Percentiles rank a stretch among this genome's conserved stretches.
Evolutionary conservation across 768 basidiomycete species (phyloP).

Genomic region (Lepiota brunneoincarnata): DNA sequence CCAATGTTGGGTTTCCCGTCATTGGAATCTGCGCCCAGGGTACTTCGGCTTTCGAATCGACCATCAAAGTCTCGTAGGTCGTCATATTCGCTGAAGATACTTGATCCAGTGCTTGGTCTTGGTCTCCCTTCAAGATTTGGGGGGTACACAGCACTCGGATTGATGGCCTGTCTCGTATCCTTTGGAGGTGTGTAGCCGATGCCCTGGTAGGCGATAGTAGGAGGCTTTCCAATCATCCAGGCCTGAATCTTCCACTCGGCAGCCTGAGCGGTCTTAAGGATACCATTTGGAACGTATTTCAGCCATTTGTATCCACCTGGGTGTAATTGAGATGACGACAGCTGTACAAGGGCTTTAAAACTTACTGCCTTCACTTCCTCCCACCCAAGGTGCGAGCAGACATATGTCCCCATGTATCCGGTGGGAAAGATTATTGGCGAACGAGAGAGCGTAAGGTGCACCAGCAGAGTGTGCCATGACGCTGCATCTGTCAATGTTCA

Average conservation of each 20-base stretch:
- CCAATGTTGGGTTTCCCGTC: conserved; percentile 21
- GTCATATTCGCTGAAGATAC: conserved; percentile 82
- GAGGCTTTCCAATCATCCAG: conserved; percentile 97
- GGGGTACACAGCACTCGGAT: conserved; percentile 29
- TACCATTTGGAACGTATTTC: conserved; percentile 90
- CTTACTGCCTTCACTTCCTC: conserved; percentile 85
- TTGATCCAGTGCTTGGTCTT: conserved; percentile 71
- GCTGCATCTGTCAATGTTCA: conserved; percentile 77
- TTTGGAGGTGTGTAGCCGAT: conserved; percentile 71
- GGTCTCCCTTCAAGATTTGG: conserved; percentile 38
- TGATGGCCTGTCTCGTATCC: conserved; percentile 11
- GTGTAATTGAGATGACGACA: conserved; percentile 11
- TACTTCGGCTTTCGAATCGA: conserved; percentile 79
- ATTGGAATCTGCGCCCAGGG: conserved; percentile 47
- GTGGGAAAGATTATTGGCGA: conserved; percentile 70
- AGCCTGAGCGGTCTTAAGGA: conserved; percentile 92
- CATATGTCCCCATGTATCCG: conserved; percentile 84
- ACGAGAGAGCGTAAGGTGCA: conserved; percentile 89
- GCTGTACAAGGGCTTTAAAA: conserved; percentile 13
- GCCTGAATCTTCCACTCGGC: conserved; percentile 97
- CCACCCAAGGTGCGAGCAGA: conserved; percentile 94
- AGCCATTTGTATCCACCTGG: conserved; percentile 92
- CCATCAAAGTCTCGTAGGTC: conserved; percentile 87
- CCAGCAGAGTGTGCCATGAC: conserved; percentile 96
- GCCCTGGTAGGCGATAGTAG: conserved; percentile 77